Conservation (phyloP, 345 rosid species). For the Gossypium sturtianum region DNA sequence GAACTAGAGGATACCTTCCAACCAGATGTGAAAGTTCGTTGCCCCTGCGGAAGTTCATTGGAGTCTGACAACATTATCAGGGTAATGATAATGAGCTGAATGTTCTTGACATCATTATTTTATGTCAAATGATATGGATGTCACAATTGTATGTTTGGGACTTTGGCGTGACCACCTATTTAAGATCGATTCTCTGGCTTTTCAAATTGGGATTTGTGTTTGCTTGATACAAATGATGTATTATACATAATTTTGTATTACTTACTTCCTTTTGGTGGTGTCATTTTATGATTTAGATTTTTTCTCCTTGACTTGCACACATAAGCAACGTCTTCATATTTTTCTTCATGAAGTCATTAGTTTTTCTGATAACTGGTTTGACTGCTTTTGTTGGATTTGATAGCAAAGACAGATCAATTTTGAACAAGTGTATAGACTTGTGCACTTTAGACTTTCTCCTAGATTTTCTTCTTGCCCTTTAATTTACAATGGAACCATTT, state of each 20-base stretch:
- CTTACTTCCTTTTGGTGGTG: neutral
- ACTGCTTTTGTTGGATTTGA: neutral
- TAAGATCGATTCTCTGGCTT: neutral
- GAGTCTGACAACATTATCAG: conserved; percentile 68
- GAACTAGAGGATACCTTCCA: conserved; percentile 52
- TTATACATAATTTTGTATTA: neutral
- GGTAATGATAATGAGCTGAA: conserved; percentile 32
- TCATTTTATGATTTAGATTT: neutral
- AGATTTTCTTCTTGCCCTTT: neutral
- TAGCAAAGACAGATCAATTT: neutral
- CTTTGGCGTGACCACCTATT: neutral
- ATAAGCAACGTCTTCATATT: neutral
- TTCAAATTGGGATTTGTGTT: neutral
- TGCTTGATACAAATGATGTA: neutral
- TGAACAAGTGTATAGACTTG: neutral
- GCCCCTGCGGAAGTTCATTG: conserved; percentile 81
- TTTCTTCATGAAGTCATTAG: neutral
- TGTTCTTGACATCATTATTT: conserved; percentile 1
- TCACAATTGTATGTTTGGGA: neutral
- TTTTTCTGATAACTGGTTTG: neutral
- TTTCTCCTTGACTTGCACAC: neutral
- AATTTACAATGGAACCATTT: neutral
- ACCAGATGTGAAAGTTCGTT: conserved; percentile 64
- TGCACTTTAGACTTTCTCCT: neutral
- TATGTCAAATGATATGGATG: neutral